Evolutionary conservation across 768 basidiomycete species (phyloP).

Genomic region (Lactifluus echinatus): DNA sequence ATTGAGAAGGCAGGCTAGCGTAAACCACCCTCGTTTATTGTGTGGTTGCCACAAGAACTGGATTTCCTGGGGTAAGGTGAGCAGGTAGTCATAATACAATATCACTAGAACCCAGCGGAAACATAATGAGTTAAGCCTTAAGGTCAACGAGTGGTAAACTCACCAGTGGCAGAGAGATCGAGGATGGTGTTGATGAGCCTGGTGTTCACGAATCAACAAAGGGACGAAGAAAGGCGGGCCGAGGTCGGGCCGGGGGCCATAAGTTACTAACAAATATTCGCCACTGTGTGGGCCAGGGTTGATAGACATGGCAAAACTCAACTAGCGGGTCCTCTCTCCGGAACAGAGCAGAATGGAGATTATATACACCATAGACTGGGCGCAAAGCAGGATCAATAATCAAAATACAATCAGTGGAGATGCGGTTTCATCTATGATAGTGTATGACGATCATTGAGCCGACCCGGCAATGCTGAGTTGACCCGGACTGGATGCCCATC

Average conservation of each 20-base stretch:
- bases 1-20: slow-evolving; percentile 41
- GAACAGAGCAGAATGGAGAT: background rate
- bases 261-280: background rate
- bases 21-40: slow-evolving; percentile 31
- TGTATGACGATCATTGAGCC: no score
- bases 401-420: no score
- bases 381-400: no score
- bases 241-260: background rate
- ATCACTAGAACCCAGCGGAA: slow-evolving; percentile 20
- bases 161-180: background rate
- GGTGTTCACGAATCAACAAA: background rate
- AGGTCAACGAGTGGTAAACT: background rate
- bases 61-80: slow-evolving; percentile 31
- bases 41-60: slow-evolving; percentile 34
- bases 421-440: no score
- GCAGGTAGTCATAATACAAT: slow-evolving; percentile 26
- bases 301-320: slow-evolving; percentile 5
- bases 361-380: no score
- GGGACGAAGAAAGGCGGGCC: no score
- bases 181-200: slow-evolving; percentile 1
- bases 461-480: no score
- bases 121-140: background rate
- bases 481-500: no score
- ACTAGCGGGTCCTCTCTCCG: no score
- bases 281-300: background rate